A percentile compares a stretch with the other conserved stretches of the same genome.
Evolutionary conservation across 176 grass and related monocot species (phyloP).

Genomic region (Melocanna baccifera): DNA sequence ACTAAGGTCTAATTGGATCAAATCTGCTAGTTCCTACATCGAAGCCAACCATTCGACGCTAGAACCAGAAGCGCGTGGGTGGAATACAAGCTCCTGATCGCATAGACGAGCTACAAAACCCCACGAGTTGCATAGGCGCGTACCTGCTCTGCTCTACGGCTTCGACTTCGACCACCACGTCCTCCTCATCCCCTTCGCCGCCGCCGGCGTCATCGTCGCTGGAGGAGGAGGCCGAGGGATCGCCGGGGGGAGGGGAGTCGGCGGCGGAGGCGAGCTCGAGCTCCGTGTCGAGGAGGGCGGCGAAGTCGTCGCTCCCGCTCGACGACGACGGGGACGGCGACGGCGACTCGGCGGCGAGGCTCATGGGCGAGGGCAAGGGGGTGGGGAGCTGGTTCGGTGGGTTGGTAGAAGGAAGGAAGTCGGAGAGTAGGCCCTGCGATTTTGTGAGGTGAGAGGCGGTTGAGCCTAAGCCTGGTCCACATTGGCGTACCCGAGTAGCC

Average conservation of each 20-base stretch:
- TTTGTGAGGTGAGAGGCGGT: neutral
- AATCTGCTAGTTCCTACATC: neutral
- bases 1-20: neutral
- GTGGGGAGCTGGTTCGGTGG: neutral
- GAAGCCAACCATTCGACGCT: neutral
- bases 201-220: neutral
- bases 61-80: neutral
- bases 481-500: too few species aligned
- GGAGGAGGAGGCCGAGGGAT: constrained; percentile 16
- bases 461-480: neutral
- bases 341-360: constrained; percentile 60
- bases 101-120: neutral
- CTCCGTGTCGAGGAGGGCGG: constrained; percentile 61
- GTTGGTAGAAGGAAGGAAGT: neutral
- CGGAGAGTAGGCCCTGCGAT: neutral
- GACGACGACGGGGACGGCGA: constrained; percentile 57
- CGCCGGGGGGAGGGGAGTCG: constrained; percentile 28
- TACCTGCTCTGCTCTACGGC: constrained; percentile 39
- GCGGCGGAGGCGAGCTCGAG: constrained; percentile 51
- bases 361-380: constrained; percentile 52
- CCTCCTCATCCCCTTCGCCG: constrained; percentile 7
- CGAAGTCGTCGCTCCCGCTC: constrained; percentile 70
- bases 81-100: neutral
- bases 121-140: neutral
- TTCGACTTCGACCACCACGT: constrained; percentile 35